Conservation (phyloP, 805 yeast genomes). For the Metschnikowia colocasiae region DNA sequence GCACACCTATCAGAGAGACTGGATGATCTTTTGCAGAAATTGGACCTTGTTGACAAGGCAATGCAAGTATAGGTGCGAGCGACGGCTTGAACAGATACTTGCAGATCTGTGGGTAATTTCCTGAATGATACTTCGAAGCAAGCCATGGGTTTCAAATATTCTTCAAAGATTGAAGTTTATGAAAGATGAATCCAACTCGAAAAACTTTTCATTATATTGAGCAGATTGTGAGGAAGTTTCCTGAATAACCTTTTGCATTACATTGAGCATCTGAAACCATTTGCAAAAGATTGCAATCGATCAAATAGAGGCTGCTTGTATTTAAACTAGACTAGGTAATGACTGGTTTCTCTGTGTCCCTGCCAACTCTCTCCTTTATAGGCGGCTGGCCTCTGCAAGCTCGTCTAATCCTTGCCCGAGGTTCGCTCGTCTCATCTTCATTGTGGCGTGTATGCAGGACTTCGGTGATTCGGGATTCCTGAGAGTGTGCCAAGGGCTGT, state of each 20-base stretch:
- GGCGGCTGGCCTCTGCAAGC: too few species aligned
- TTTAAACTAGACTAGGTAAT: too few species aligned
- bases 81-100: constrained; percentile 64
- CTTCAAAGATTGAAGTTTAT: constrained; percentile 84
- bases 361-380: too few species aligned
- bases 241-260: too few species aligned
- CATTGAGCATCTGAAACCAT: constrained; percentile 48
- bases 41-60: constrained; percentile 68
- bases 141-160: constrained; percentile 93
- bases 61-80: constrained; percentile 63
- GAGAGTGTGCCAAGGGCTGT: too few species aligned
- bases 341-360: too few species aligned
- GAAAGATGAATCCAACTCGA: constrained; percentile 81
- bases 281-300: constrained; percentile 79
- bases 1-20: constrained; percentile 60
- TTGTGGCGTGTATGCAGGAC: too few species aligned
- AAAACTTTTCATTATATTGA: constrained; percentile 93
- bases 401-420: too few species aligned
- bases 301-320: constrained; percentile 71
- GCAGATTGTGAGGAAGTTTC: constrained; percentile 80
- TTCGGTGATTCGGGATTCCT: too few species aligned
- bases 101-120: constrained; percentile 90
- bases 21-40: constrained; percentile 55
- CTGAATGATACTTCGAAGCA: constrained; percentile 94
- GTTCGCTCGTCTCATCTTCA: too few species aligned